phyloP scores from a whole-genome alignment of 306 rosid genomes.

The peach (Prunus persica) region DNA sequence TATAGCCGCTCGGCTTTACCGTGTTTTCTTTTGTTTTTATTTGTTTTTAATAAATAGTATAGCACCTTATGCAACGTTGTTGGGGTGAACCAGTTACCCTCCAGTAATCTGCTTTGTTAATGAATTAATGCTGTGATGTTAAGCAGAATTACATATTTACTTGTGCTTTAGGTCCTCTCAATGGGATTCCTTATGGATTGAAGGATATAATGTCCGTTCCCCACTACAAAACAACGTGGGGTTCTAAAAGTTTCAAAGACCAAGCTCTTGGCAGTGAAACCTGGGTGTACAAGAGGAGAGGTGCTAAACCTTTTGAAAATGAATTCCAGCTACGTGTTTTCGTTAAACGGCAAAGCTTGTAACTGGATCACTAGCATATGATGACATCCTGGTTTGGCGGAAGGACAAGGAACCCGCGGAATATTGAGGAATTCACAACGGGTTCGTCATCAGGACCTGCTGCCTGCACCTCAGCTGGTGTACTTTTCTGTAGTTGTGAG shows the following conservation, averaged over 20 bases:
- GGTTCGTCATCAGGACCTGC: constrained; percentile 89
- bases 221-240: constrained; percentile 74
- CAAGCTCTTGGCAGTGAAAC: constrained; percentile 66
- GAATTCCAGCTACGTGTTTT: neutral
- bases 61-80: neutral
- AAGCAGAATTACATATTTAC: neutral
- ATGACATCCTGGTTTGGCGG: constrained; percentile 87
- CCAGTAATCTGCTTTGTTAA: too few species aligned
- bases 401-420: constrained; percentile 81
- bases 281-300: constrained; percentile 77
- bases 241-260: constrained; percentile 61
- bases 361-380: constrained; percentile 74
- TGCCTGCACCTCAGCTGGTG: constrained; percentile 73
- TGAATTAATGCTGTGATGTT: too few species aligned
- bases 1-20: too few species aligned
- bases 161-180: constrained; percentile 59
- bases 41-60: too few species aligned
- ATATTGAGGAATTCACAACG: constrained; percentile 65
- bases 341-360: constrained; percentile 51
- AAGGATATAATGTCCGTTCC: constrained; percentile 84
- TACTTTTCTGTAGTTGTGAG: neutral
- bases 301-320: constrained; percentile 25
- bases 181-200: constrained; percentile 84
- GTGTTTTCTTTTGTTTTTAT: too few species aligned
- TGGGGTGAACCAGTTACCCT: too few species aligned